Evolutionary conservation across 2,329 filamentous ascomycete species (phyloP), one percentile per base, ranked within the genome.

Genomic region (Sporothrix brunneoviolacea): DNA sequence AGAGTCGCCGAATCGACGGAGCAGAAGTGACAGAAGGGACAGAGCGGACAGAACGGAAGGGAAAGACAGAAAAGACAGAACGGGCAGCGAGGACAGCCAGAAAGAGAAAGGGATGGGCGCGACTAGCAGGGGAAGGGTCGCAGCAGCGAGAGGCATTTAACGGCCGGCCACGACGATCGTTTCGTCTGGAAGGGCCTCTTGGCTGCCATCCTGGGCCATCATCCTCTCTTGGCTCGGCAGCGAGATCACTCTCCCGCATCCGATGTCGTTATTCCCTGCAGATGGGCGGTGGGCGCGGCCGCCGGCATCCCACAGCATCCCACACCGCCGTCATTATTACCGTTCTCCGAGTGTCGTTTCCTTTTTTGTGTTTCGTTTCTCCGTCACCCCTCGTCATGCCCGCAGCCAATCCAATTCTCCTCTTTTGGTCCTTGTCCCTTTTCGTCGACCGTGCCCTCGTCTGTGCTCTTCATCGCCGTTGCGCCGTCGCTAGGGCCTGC

Each of bases 251-350:
- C n/a, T n/a, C n/a, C n/a, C n/a, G n/a, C n/a, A n/a, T n/a, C n/a
- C n/a, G n/a, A n/a, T n/a, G n/a, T n/a, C n/a, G n/a, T n/a, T 28
- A 28, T 28, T 28, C 10, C 6, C 24, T 28, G 24, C 10, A 28
- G 24, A 28, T 10, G 24, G n/a, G n/a, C n/a, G n/a, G n/a, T n/a
- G 24, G 6, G 10, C 24, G 24, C 6, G 24, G 24, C 24, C 10
- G 24, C 24, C 10, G 5, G 24, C 24, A n/a, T n/a, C n/a, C n/a
- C n/a, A n/a, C n/a, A n/a, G n/a, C n/a, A n/a, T 28, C 15, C 22
- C 43, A 38, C 43, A 46, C 43, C 33, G 28, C 22, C 43, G 43
- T 46, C 33, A 46, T 46, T n/a, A 28, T 37, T 46, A 46, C 43
- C 21, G 22, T 15, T 32, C 21, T 30, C 28, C 8, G 7, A 30